Conservation (phyloP, 495 filamentous ascomycete species). For the Aspergillus coremiiformis region DNA sequence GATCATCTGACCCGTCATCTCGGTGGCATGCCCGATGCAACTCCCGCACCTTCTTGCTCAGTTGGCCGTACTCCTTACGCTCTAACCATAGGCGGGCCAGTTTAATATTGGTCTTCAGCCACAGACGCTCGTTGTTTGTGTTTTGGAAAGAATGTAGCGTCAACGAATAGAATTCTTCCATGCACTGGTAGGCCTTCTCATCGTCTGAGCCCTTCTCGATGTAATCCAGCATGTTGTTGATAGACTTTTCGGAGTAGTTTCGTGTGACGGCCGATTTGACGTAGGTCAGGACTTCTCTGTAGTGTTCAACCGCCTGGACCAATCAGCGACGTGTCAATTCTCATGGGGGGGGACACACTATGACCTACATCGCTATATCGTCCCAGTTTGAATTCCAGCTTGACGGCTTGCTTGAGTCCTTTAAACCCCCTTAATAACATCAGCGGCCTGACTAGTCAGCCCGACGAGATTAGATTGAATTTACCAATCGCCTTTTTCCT, state of each 20-base stretch:
- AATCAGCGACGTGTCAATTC: constrained; percentile 9
- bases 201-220: constrained; percentile 90
- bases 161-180: constrained; percentile 92
- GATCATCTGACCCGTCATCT: constrained; percentile 85
- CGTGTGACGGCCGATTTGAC: constrained; percentile 94
- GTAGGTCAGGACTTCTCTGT: constrained; percentile 90
- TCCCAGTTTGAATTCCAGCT: constrained; percentile 84
- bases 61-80: constrained; percentile 73
- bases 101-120: constrained; percentile 98
- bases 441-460: constrained; percentile 6
- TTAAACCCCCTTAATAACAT: constrained; percentile 72
- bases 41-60: constrained; percentile 79
- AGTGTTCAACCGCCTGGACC: constrained; percentile 86
- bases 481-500: constrained; percentile 89
- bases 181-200: constrained; percentile 68
- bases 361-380: constrained; percentile 70
- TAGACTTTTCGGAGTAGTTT: constrained; percentile 98
- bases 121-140: constrained; percentile 94
- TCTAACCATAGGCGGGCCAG: constrained; percentile 85
- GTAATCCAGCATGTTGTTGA: constrained; percentile 98
- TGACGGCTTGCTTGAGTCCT: constrained; percentile 94
- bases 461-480: background rate
- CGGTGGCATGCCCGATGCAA: constrained; percentile 84
- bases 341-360: background rate
- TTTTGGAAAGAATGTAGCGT: constrained; percentile 92